A percentile compares a stretch with the other conserved stretches of the same genome.
These are phyloP conservation scores for Rachicladosporium sp. DNA, from an alignment of 2,329 filamentous ascomycete species.

Conservation along the genomic window DNA sequence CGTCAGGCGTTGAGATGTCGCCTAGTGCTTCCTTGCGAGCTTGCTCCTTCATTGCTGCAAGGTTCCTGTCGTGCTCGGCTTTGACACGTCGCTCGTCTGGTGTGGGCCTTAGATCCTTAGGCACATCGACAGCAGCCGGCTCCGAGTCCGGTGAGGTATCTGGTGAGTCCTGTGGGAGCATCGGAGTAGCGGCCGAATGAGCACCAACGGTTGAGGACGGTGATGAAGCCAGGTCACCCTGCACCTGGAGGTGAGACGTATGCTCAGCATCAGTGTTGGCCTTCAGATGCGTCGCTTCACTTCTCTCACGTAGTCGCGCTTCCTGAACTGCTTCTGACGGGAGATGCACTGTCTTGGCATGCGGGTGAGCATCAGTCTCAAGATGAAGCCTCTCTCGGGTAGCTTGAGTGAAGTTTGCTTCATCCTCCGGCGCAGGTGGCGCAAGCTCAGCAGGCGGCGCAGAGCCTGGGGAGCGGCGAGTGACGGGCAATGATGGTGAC, in stretches of 20 bases:
- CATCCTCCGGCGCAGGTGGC: constrained; percentile 16
- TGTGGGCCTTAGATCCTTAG: constrained; percentile 22
- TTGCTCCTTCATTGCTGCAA: constrained; percentile 37
- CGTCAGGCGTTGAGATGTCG: constrained; percentile 41
- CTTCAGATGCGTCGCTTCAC: constrained; percentile 24
- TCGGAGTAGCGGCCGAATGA: constrained; percentile 61
- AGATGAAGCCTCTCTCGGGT: constrained; percentile 14
- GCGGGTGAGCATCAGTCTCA: constrained; percentile 11
- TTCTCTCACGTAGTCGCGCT: constrained; percentile 30
- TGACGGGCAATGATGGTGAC: too few species aligned
- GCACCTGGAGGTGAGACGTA: constrained; percentile 16
- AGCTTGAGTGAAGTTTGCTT: constrained; percentile 13
- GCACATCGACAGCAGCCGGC: constrained; percentile 13
- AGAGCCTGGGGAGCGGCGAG: too few species aligned
- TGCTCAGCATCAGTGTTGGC: constrained; percentile 28
- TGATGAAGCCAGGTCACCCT: constrained; percentile 28
- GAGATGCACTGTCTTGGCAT: constrained; percentile 33
- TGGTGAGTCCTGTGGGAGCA: constrained; percentile 40
- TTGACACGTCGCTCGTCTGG: constrained; percentile 33
- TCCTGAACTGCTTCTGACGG: constrained; percentile 40
- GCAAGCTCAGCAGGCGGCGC: constrained; percentile 11
- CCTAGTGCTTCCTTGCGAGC: constrained; percentile 31
- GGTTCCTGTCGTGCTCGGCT: constrained; percentile 40
- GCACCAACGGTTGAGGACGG: constrained; percentile 55
- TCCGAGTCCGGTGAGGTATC: constrained; percentile 24